Percentiles rank a stretch among this genome's conserved stretches.
These are phyloP conservation scores for Violaceomyces palustris DNA, from an alignment of 1,284 basidiomycete species.

Conservation along the genomic window DNA sequence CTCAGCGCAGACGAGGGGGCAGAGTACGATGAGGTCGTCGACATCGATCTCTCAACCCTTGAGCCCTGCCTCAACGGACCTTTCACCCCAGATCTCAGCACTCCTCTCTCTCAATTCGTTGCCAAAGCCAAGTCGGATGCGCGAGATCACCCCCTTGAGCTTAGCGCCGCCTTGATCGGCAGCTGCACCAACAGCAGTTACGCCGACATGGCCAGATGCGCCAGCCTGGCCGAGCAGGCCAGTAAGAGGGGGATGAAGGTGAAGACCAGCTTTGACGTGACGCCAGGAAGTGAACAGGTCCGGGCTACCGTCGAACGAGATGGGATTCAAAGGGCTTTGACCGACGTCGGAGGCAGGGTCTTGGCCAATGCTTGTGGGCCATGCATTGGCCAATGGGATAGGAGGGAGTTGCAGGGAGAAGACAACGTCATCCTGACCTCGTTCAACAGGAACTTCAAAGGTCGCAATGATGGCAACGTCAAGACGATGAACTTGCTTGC, in stretches of 20 bases:
- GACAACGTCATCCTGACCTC: conserved; percentile 96
- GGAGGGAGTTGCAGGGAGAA: conserved; percentile 79
- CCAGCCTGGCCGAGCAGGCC: conserved; percentile 85
- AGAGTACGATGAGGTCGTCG: conserved; percentile 93
- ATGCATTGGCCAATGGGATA: conserved; percentile 99
- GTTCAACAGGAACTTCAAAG: conserved; percentile 97
- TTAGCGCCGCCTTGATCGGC: conserved; percentile 87
- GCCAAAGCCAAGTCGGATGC: conserved; percentile 68
- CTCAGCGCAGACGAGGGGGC: conserved; percentile 77
- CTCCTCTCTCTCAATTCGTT: conserved; percentile 87
- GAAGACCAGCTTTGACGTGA: conserved; percentile 91
- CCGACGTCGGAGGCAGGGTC: conserved; percentile 83
- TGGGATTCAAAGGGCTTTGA: conserved; percentile 70
- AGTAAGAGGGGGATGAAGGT: conserved; percentile 72
- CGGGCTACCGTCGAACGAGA: conserved; percentile 96
- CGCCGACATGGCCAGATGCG: conserved; percentile 68
- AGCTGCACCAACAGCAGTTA: conserved; percentile 80
- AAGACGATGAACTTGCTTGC: conserved; percentile 98
- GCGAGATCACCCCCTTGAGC: conserved; percentile 74
- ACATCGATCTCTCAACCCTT: conserved; percentile 85
- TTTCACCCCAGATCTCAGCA: conserved; percentile 94
- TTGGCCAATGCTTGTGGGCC: conserved; percentile 98
- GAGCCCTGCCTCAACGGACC: conserved; percentile 92
- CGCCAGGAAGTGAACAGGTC: conserved; percentile 95
- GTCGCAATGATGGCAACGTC: conserved; percentile 91